A percentile compares a stretch with the other conserved stretches of the same genome.
Conservation (phyloP, 805 yeast genomes). For the Saturnispora ahearnii region DNA sequence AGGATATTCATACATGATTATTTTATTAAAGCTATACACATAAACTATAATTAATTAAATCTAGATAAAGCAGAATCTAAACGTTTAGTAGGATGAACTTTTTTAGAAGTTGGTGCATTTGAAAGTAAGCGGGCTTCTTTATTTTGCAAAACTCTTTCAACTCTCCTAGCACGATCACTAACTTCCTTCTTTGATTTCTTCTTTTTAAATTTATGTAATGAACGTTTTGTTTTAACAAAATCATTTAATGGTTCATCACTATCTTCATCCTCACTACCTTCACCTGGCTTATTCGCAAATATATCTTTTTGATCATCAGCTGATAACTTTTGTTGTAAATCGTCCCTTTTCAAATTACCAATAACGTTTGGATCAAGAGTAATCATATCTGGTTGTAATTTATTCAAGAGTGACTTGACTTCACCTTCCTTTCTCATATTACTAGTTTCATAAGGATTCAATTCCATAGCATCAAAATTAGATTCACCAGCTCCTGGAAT, state of each 20-base stretch:
- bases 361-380: slow-evolving; percentile 80
- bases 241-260: slow-evolving; percentile 49
- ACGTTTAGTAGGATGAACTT: slow-evolving; percentile 30
- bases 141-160: slow-evolving; percentile 61
- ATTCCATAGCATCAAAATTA: slow-evolving; percentile 86
- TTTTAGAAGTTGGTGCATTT: slow-evolving; percentile 40
- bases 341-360: slow-evolving; percentile 62
- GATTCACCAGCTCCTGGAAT: slow-evolving; percentile 98
- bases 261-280: slow-evolving; percentile 35
- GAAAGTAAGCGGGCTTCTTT: slow-evolving; percentile 47
- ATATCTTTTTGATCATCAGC: slow-evolving; percentile 39
- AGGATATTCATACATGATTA: too few species aligned
- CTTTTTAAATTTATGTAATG: slow-evolving; percentile 71
- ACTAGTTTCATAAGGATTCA: slow-evolving; percentile 85
- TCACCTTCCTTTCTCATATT: slow-evolving; percentile 92
- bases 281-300: slow-evolving; percentile 25
- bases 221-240: slow-evolving; percentile 68
- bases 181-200: slow-evolving; percentile 79
- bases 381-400: slow-evolving; percentile 87
- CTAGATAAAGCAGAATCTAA: slow-evolving; percentile 43
- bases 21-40: neutral
- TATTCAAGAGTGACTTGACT: slow-evolving; percentile 76
- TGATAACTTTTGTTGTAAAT: slow-evolving; percentile 40
- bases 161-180: slow-evolving; percentile 72
- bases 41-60: slow-evolving; percentile 27